Conservation (phyloP, 768 basidiomycete genomes). For the Sporobolomyces phaffii region DNA sequence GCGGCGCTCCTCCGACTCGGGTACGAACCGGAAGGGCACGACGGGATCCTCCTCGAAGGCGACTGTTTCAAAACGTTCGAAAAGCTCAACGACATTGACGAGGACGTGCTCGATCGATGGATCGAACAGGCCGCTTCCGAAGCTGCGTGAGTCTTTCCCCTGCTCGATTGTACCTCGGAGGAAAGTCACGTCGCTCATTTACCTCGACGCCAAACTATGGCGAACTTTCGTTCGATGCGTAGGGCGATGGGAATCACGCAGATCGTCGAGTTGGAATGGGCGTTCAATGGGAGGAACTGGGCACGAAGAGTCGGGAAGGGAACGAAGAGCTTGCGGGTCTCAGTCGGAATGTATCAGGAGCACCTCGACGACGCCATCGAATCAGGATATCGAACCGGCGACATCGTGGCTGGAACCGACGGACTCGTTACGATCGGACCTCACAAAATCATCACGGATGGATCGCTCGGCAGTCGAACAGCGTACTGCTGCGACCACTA, state of each 20-base stretch:
- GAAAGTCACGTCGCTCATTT: too few species aligned
- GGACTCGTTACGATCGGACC: conserved; percentile 38
- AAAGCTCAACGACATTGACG: conserved; percentile 30
- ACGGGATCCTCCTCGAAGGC: conserved; percentile 40
- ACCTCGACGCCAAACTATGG: too few species aligned
- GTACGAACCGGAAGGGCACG: conserved; percentile 28
- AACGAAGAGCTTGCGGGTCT: conserved; percentile 33
- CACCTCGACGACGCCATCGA: conserved; percentile 35
- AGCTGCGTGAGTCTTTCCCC: conserved; percentile 37
- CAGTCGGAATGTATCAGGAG: conserved; percentile 38
- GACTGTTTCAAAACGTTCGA: conserved; percentile 37
- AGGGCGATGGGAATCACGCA: conserved; percentile 41
- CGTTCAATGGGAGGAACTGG: conserved; percentile 37
- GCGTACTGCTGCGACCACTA: conserved; percentile 43
- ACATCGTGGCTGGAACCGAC: conserved; percentile 30
- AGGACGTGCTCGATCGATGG: conserved; percentile 28
- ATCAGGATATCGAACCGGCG: conserved; percentile 31
- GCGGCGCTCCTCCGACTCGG: conserved; percentile 21
- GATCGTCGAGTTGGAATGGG: conserved; percentile 44
- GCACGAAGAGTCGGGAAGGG: conserved; percentile 22
- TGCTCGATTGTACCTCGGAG: too few species aligned
- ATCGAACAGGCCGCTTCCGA: conserved; percentile 30
- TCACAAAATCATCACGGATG: conserved; percentile 43
- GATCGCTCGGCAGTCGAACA: conserved; percentile 41
- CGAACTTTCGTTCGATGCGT: background rate